Evolutionary conservation across 768 basidiomycete species (phyloP).

Genomic region (Pluteus cervinus): DNA sequence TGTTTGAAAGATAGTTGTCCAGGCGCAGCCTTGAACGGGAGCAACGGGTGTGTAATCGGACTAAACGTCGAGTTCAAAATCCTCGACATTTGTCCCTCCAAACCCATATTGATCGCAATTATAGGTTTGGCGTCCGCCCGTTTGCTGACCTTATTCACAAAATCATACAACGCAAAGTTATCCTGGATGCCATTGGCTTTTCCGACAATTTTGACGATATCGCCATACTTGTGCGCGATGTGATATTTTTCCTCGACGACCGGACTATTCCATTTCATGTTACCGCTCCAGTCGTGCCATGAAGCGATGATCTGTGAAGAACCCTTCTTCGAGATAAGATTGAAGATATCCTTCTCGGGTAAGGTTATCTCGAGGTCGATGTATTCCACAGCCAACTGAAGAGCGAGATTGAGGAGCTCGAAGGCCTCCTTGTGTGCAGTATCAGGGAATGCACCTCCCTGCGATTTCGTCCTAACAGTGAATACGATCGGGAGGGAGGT

Average conservation of each 20-base stretch:
- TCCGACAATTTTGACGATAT: constrained; percentile 90
- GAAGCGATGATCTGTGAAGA: constrained; percentile 81
- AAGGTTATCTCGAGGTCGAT: constrained; percentile 86
- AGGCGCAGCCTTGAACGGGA: constrained; percentile 86
- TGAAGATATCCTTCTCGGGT: constrained; percentile 54
- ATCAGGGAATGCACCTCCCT: constrained; percentile 92
- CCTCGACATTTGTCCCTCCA: constrained; percentile 84
- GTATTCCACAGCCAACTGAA: constrained; percentile 86
- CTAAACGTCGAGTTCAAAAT: constrained; percentile 82
- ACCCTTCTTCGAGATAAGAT: constrained; percentile 59
- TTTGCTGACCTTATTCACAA: constrained; percentile 44
- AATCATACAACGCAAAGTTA: constrained; percentile 74
- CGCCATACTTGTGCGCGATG: constrained; percentile 61
- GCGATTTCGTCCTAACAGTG: constrained; percentile 81
- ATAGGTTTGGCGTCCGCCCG: constrained; percentile 65
- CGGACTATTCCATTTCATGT: constrained; percentile 72
- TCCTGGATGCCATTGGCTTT: constrained; percentile 71
- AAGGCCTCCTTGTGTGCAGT: constrained; percentile 63
- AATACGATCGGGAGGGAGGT: constrained; percentile 86
- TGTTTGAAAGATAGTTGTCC: constrained; percentile 88
- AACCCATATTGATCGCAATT: constrained; percentile 93
- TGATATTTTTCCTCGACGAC: constrained; percentile 65
- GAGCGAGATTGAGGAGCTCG: constrained; percentile 69
- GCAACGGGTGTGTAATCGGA: constrained; percentile 83
- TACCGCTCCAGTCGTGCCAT: constrained; percentile 92